These are phyloP conservation scores for Suaeda aralocaspica DNA, from an alignment of 148 eudicot genomes.

Conservation along the genomic window DNA sequence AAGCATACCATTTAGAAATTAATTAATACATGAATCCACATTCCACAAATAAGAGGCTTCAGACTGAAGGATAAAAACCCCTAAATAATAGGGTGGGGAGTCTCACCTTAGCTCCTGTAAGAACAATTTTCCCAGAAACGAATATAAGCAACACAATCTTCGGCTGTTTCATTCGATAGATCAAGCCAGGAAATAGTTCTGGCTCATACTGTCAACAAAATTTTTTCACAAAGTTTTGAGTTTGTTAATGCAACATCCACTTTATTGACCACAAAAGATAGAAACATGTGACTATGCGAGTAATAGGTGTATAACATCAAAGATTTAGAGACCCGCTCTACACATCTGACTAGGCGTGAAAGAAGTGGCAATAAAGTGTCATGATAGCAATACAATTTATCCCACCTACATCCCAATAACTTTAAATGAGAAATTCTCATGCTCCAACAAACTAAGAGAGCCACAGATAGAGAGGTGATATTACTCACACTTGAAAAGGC, in stretches of 20 bases:
- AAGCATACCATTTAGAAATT: neutral
- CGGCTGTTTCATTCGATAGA: too few species aligned
- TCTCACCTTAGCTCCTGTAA: too few species aligned
- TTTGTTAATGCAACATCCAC: neutral
- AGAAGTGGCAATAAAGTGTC: neutral
- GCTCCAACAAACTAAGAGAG: neutral
- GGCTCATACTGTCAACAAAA: slow-evolving; percentile 63
- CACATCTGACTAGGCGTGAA: neutral
- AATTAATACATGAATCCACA: too few species aligned
- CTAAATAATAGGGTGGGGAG: too few species aligned
- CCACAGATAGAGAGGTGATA: neutral
- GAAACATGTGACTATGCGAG: neutral
- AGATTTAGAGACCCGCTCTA: neutral
- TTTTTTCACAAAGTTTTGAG: neutral
- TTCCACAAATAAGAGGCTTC: too few species aligned
- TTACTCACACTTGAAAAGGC: slow-evolving; percentile 69
- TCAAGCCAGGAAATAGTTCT: slow-evolving; percentile 72
- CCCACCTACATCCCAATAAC: neutral
- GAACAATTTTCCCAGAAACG: too few species aligned
- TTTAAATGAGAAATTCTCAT: too few species aligned
- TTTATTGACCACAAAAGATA: neutral
- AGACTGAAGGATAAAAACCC: too few species aligned
- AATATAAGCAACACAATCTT: too few species aligned
- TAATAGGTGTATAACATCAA: neutral
- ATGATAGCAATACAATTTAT: neutral